Conservation (phyloP, 331 rosid species). For the Malus hybrid region DNA sequence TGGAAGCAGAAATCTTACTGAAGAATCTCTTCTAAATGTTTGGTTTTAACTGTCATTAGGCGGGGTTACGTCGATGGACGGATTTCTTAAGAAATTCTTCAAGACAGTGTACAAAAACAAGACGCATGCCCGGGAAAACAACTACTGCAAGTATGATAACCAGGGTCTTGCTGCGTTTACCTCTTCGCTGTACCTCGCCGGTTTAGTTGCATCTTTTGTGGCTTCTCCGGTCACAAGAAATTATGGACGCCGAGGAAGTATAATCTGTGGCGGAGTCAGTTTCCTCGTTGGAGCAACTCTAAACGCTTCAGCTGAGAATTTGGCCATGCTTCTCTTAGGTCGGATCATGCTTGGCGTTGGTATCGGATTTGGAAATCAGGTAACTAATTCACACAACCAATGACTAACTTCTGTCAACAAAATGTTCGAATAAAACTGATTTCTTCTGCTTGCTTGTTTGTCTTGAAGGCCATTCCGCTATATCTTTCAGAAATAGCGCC, state of each 20-base stretch:
- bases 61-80: constrained; percentile 92
- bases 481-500: constrained; percentile 95
- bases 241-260: constrained; percentile 66
- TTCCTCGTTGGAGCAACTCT: constrained; percentile 62
- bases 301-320: constrained; percentile 62
- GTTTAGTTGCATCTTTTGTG: constrained; percentile 61
- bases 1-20: not conserved
- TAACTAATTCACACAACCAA: constrained; percentile 2
- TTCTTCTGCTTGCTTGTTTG: not conserved
- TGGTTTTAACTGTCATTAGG: constrained; percentile 37
- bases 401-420: not conserved
- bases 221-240: constrained; percentile 79
- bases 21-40: not conserved
- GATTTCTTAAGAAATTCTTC: constrained; percentile 69
- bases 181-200: constrained; percentile 81
- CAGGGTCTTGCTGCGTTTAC: constrained; percentile 89
- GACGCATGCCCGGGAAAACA: constrained; percentile 62
- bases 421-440: not conserved
- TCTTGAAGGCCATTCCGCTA: constrained; percentile 66
- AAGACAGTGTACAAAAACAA: constrained; percentile 52
- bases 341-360: constrained; percentile 93
- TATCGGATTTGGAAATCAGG: constrained; percentile 97
- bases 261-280: constrained; percentile 46
- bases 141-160: constrained; percentile 85
- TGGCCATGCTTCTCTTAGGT: constrained; percentile 72